Evolutionary conservation across 2,329 filamentous ascomycete species (phyloP).

Genomic region (Catunica adiposa): DNA sequence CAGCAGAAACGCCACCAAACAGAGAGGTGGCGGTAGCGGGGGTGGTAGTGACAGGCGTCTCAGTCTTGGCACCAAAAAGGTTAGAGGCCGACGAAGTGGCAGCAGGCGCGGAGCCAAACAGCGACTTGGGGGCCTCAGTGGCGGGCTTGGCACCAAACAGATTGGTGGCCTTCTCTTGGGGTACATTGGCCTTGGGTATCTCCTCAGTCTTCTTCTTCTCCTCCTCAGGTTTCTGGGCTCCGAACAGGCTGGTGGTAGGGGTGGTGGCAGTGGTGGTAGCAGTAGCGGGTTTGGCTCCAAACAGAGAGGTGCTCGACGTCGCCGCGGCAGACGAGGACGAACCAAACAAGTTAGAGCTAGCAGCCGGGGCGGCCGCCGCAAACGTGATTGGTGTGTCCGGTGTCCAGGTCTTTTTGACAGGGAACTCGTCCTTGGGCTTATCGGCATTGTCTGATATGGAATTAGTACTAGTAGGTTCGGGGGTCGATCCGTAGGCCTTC

Average conservation of each 20-base stretch:
- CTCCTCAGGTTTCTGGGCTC: slow-evolving; percentile 20
- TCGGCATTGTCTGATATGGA: slow-evolving; percentile 20
- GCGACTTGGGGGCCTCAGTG: slow-evolving; percentile 12
- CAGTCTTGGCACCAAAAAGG: slow-evolving; percentile 15
- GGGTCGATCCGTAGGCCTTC: slow-evolving; percentile 30
- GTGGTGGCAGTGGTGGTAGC: slow-evolving; percentile 21
- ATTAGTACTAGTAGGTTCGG: slow-evolving; percentile 29
- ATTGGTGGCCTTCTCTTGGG: slow-evolving; percentile 11
- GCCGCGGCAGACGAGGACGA: slow-evolving; percentile 20
- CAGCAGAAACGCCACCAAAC: slow-evolving; percentile 3
- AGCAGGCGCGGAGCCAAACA: slow-evolving; percentile 5
- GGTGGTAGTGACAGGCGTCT: neutral
- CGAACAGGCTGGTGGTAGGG: slow-evolving; percentile 22
- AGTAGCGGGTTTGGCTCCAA: slow-evolving; percentile 19
- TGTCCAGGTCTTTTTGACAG: slow-evolving; percentile 32
- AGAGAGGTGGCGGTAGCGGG: neutral
- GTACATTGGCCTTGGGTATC: neutral
- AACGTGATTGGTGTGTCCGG: slow-evolving; percentile 39
- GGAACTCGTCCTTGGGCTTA: slow-evolving; percentile 20
- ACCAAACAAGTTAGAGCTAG: slow-evolving; percentile 6
- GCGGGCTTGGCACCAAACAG: slow-evolving; percentile 15
- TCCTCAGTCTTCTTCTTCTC: slow-evolving; percentile 15
- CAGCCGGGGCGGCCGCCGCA: slow-evolving; percentile 21
- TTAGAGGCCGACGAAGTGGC: slow-evolving; percentile 8
- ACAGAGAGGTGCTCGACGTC: slow-evolving; percentile 16